Conservation (phyloP, 805 yeast genomes). For the Starmera quercuum region DNA sequence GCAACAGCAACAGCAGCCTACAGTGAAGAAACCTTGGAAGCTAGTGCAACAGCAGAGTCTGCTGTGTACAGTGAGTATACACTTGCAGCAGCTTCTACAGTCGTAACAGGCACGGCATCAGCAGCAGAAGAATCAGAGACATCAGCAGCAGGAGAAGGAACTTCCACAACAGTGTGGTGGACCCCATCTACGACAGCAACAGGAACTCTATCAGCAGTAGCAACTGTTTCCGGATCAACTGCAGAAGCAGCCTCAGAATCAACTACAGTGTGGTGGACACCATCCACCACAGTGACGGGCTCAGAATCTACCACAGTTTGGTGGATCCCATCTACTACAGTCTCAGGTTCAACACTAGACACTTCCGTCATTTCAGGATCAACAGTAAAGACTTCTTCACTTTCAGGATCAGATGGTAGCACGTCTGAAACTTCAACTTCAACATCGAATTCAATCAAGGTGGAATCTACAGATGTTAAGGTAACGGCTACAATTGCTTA, state of each 20-base stretch:
- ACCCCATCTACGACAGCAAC: slow-evolving; percentile 3
- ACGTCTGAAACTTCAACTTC: background rate
- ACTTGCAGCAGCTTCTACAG: background rate
- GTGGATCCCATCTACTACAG: slow-evolving; percentile 1
- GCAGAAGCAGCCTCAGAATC: background rate
- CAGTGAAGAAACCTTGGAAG: background rate
- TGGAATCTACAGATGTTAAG: background rate
- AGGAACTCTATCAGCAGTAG: slow-evolving; percentile 4
- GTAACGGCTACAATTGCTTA: background rate
- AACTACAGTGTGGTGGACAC: slow-evolving; percentile 8
- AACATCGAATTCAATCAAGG: background rate
- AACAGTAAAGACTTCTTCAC: background rate
- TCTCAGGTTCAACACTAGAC: slow-evolving; percentile 1
- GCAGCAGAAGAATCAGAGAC: background rate
- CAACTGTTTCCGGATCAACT: background rate
- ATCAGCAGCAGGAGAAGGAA: background rate
- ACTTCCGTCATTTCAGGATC: background rate
- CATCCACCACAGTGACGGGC: background rate
- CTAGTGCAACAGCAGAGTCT: slow-evolving; percentile 1
- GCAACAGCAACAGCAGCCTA: slow-evolving; percentile 1
- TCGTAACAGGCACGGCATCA: background rate
- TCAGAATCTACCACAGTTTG: background rate
- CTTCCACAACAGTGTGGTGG: slow-evolving; percentile 6
- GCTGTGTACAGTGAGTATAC: background rate
- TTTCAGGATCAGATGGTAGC: background rate